Base-by-base conservation (phyloP, 2,329 filamentous ascomycete species). In the Alternaria triticina region DNA sequence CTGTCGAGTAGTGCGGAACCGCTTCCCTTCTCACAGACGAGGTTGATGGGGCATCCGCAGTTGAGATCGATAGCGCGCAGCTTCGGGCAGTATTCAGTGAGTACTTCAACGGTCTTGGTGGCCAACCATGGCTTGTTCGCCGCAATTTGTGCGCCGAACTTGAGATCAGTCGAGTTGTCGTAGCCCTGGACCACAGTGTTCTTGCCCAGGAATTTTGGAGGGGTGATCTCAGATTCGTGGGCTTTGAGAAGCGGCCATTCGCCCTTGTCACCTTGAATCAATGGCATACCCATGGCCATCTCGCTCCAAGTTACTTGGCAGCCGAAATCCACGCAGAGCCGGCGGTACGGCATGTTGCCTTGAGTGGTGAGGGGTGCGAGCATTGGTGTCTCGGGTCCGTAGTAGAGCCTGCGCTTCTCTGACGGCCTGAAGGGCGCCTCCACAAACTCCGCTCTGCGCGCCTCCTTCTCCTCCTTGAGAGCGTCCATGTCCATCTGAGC, bases 231-330 rank as follows among this genome's bases (percentile, higher is more conserved):
- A 7, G 90, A 91, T 77, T 94, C 89, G 77, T 99, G 96, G 4
- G 93, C 93, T 80, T 96, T 96, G 86, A 98, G 88, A 59, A 99
- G 84, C 20, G 96, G 94, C 96, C 96, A 99, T 82, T 99, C 96
- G 2, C 90, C 86, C 81, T 95, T 96, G 68, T 91, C 88, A 36
- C 96, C 96, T 79, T 97, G 94, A 6, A 99, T 86, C 45, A 99
- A 82, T 10, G 95, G 94, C 80, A 97, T 83, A 27, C 93, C 90
- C 87, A 99, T 92, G 5, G 95, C 96, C 96, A 99, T 99, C 81
- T 99, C 96, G 0, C 95, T 98, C 83, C 97, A 99, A 0, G 96
- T 99, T 52, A 97, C 86, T 76, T 97, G 91, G 27, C 94, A 94
- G 36, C 96, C 96, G 23, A 98, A 86, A 59, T 94, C 91, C 12